Evolutionary conservation across 2,329 filamentous ascomycete genomes (phyloP).

Genomic region (Penicillium sp.): DNA sequence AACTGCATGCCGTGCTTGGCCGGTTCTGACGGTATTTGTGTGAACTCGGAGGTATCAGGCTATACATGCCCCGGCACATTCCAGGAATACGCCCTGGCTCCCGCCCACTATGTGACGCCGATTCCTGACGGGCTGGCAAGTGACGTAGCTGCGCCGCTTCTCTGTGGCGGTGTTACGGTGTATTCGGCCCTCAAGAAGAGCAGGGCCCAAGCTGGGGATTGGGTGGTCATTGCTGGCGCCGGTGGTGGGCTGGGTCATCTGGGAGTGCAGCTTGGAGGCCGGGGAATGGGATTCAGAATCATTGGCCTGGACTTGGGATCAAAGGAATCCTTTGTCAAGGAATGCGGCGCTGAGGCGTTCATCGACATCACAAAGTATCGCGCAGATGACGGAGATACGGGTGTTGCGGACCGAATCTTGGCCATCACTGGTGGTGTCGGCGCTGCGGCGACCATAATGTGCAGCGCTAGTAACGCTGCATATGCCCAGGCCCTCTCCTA

Average conservation of each 20-base stretch:
- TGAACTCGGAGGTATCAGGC: neutral
- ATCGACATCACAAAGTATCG: constrained; percentile 9
- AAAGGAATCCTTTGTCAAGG: constrained; percentile 2
- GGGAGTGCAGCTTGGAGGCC: constrained; percentile 58
- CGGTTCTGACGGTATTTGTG: constrained; percentile 3
- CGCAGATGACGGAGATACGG: neutral
- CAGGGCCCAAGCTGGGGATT: constrained; percentile 61
- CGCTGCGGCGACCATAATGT: constrained; percentile 5
- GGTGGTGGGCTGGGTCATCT: constrained; percentile 67
- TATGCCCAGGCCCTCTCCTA: constrained; percentile 2
- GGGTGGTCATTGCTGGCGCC: constrained; percentile 62
- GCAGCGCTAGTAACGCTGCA: constrained; percentile 11
- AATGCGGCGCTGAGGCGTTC: constrained; percentile 9
- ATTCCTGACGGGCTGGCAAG: constrained; percentile 65
- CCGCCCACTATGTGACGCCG: constrained; percentile 64
- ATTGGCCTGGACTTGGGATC: constrained; percentile 5
- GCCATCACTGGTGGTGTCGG: neutral
- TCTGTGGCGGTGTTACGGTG: constrained; percentile 69
- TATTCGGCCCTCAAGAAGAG: constrained; percentile 67
- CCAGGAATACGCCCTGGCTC: constrained; percentile 4
- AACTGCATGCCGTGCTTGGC: constrained; percentile 41
- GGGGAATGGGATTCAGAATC: constrained; percentile 11
- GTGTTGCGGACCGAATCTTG: neutral
- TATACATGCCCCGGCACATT: constrained; percentile 5
- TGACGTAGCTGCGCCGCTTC: constrained; percentile 66